Evolutionary conservation across 2,329 filamentous ascomycete genomes (phyloP), one percentile per base, ranked within the genome.

Genomic region (Cryphonectria radicalis): DNA sequence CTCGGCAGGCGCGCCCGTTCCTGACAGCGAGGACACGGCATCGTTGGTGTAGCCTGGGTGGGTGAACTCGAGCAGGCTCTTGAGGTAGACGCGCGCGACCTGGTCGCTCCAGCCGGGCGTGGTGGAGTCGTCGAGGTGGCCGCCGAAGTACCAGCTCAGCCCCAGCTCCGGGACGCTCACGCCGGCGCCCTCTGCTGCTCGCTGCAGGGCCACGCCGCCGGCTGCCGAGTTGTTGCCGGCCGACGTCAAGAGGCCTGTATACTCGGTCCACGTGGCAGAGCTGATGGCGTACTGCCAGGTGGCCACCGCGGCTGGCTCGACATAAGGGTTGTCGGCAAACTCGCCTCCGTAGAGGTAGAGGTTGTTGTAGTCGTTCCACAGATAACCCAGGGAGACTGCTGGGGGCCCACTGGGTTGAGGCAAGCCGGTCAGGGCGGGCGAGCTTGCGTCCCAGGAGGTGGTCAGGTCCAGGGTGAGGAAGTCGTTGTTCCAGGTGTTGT

Each of bases 81-180:
- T 93, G 60, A 95, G 81, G 77, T 94, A 95, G 0, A 93, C 83
- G 6, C 92, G 84, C 0, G 83, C 80, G 32, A 89, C 84, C 68
- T 88, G 85, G 66, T 87, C 86, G n/a, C 89, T 90, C 92, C 92
- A 94, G 17, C 89, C 91, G 0, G 78, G 80, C 4, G 77, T 90
- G 5, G 86, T 88, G 14, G 81, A 81, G 77, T 80, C 78, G 78
- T 95, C 92, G 7, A 93, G 82, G 79, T 94, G 92, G 0, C 92
- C 92, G 37, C 92, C 92, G 80, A 95, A 95, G 78, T 93, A 95
- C 84, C 90, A 95, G 43, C 91, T 93, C 63, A 91, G 81, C 0
- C 92, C 92, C 0, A 94, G 81, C 68, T 90, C 88, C 0, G 91
- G 88, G 0, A 94, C 89, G 40, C 89, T 92, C 19, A 93, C 80